Base-by-base conservation (phyloP, 106 monocot genomes). In the Hemerocallis citrina region DNA sequence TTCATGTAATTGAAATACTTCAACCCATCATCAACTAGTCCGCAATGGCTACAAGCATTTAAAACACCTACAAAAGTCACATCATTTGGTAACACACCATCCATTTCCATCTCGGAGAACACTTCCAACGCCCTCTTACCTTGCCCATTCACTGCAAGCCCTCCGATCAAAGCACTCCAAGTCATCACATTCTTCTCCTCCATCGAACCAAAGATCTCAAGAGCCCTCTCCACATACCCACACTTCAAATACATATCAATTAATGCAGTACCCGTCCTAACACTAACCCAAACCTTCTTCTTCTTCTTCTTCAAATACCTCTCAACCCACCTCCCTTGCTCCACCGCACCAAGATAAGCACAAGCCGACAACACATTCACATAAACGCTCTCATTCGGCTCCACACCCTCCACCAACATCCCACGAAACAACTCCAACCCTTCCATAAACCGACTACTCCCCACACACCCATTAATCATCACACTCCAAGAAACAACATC, bases 241-340 rank as follows among this genome's bases (percentile, higher is more conserved):
- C 92, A 88, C 35, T 92, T 92, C 22, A 88, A 72, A 48, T 93
- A 88, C 92, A 93, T 88, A 60, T 93, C 84, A 41, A 93, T 81
- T 43, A 93, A 36, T 16, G 84, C 83, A 9, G 87, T 81, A 3
- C 84, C 88, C 12, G 88, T 75, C 71, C 84, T 87, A 42, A 72
- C 49, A 0, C 81, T 78, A 61, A 76, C 61, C 23, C 87, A 77
- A 9, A 84, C 42, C 8, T 37, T 64, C 77, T 84, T 70, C 19
- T 35, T 34, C 42, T 81, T 84, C 65, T 63, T 78, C 9, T 88
- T 78, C 21, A 85, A 79, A 62, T 78, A 93, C 27, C 50, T 39
- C 68, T 87, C 87, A 8, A 75, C 62, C 86, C 86, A 77, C 58
- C 77, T 77, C 32, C 92, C 92, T 61, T 83, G 68, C 7, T 84